Base-by-base conservation (phyloP, 495 filamentous ascomycete species). In the Geoglossum glabrum region DNA sequence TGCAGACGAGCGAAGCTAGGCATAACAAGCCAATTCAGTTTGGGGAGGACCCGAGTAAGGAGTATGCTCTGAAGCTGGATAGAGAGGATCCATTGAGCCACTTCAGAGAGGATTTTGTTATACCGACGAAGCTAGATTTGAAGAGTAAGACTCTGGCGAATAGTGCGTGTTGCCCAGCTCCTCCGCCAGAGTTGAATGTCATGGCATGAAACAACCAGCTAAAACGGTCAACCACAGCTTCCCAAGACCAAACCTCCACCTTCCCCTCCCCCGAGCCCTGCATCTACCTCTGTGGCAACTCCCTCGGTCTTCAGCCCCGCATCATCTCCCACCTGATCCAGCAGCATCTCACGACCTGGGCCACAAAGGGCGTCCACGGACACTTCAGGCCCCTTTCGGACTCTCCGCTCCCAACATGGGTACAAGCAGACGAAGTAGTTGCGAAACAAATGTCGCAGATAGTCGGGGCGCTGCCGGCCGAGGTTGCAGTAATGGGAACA, bases 251-350 rank as follows among this genome's bases (percentile, higher is more conserved):
- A 34, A 4, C 30, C 30, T 7, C 9, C 27, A 30, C 7, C 23
- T 33, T 62, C 30, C 67, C 74, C 47, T 62, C 64, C 7, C 66
- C 72, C 27, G 61, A 71, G 33, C 68, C 66, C 55, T 84, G 79
- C 68, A 83, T 87, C 64, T 98, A 98, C 67, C 76, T 98, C 45
- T 95, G 90, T 65, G 92, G 92, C n/a, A 95, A 98, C 71, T 98
- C 92, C 4, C 76, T 98, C 10, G 92, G 92, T 45, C 76, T 93
- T 33, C 92, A 97, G 66, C 93, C 92, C 38, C 79, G 77, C 58
- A 75, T 77, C 57, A 87, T 83, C 1, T 72, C 76, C 45, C 70
- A 75, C 17, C 84, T 87, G 61, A 77, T 98, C 62, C 74, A 80
- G 43, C 76, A 82, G 56, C 90, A 95, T 65, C 79, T 98, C 31